phyloP scores from a whole-genome alignment of 169 alveolate species.

The Plasmodium knowlesi region DNA sequence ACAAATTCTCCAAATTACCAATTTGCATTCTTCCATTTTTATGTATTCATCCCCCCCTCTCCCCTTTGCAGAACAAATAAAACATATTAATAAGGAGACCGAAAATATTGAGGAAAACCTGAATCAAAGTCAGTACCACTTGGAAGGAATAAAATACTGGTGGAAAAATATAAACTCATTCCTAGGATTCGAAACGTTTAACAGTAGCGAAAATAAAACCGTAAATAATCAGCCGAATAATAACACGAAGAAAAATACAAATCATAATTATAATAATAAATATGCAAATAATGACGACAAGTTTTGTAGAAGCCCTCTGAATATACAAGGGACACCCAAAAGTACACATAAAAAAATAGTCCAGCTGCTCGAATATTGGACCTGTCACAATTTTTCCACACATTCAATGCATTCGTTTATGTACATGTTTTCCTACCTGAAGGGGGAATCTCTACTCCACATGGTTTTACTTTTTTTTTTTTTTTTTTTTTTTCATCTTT shows the following conservation, averaged over 20 bases:
- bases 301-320: not conserved
- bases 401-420: not conserved
- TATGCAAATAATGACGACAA: slow-evolving; percentile 2
- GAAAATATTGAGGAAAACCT: slow-evolving; percentile 50
- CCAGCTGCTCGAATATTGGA: not conserved
- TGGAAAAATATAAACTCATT: slow-evolving; percentile 70
- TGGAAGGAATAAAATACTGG: slow-evolving; percentile 73
- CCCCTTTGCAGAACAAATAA: slow-evolving; percentile 62
- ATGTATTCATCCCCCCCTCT: not conserved
- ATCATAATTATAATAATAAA: slow-evolving; percentile 24
- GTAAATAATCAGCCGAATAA: slow-evolving; percentile 14
- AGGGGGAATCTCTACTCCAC: not conserved
- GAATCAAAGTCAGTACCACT: slow-evolving; percentile 69
- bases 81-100: slow-evolving; percentile 62
- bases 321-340: not conserved
- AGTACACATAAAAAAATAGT: slow-evolving; percentile 8
- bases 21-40: slow-evolving; percentile 2
- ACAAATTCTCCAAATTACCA: not conserved
- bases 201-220: slow-evolving; percentile 42
- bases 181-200: slow-evolving; percentile 37
- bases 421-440: not conserved
- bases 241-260: not conserved
- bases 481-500: not conserved
- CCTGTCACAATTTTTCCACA: not conserved
- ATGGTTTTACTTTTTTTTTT: not conserved